Conservation (phyloP, 2,329 filamentous ascomycete genomes). For the Ophiostoma australiae region DNA sequence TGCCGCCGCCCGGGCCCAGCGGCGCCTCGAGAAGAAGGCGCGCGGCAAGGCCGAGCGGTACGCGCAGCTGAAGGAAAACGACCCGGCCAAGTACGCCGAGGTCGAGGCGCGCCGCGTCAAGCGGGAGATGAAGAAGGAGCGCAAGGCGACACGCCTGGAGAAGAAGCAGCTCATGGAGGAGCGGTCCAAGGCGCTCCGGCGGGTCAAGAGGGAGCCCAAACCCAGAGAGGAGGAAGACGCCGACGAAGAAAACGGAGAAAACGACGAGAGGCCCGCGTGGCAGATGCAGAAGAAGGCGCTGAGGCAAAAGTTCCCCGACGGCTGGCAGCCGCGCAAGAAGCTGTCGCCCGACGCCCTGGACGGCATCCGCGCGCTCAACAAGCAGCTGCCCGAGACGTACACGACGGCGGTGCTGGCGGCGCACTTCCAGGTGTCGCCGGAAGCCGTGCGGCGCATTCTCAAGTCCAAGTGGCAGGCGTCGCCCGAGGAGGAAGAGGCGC, state of each 20-base stretch:
- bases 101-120: conserved; percentile 5
- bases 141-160: not conserved
- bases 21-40: not conserved
- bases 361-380: conserved; percentile 80
- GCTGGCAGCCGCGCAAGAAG: conserved; percentile 78
- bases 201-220: not conserved
- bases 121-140: conserved; percentile 11
- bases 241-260: not conserved
- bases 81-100: not conserved
- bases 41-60: not conserved
- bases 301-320: conserved; percentile 70
- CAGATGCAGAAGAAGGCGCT: conserved; percentile 68
- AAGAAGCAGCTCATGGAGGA: conserved; percentile 2
- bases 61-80: not conserved
- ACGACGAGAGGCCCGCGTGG: conserved; percentile 48
- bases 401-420: conserved; percentile 67
- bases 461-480: conserved; percentile 68
- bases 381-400: conserved; percentile 70
- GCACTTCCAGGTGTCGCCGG: conserved; percentile 80
- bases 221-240: not conserved
- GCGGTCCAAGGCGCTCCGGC: not conserved
- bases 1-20: not conserved
- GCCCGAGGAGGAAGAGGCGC: conserved; percentile 50
- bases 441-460: conserved; percentile 82
- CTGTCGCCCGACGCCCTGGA: conserved; percentile 87